A percentile compares a stretch with the other conserved stretches of the same genome.
Conservation (phyloP, 2,329 filamentous ascomycete species). For the Aureobasidium melanogenum region DNA sequence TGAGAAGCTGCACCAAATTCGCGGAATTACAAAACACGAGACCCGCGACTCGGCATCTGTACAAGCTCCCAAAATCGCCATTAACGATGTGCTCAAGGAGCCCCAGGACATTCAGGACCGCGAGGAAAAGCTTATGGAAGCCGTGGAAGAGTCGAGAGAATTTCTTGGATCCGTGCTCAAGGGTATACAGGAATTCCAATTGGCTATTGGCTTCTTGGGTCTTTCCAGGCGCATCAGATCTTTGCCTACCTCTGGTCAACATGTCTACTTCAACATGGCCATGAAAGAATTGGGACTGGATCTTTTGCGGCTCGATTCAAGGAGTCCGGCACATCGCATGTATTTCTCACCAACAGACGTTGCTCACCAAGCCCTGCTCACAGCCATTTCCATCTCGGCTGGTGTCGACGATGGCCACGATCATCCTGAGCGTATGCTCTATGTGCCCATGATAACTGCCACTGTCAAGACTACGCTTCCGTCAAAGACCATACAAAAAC, state of each 20-base stretch:
- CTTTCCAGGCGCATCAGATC: constrained; percentile 70
- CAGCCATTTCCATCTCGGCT: constrained; percentile 84
- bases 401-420: constrained; percentile 85
- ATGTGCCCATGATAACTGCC: constrained; percentile 95
- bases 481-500: constrained; percentile 82
- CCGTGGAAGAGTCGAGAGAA: constrained; percentile 85
- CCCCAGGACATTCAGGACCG: constrained; percentile 62
- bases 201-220: constrained; percentile 84
- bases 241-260: constrained; percentile 56
- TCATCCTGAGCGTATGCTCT: constrained; percentile 76
- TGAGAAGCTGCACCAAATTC: constrained; percentile 44
- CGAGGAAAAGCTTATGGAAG: constrained; percentile 68
- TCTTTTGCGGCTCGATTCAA: constrained; percentile 80
- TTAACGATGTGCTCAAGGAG: constrained; percentile 13
- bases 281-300: constrained; percentile 97
- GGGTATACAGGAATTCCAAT: constrained; percentile 92
- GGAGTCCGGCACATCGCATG: constrained; percentile 93
- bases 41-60: constrained; percentile 24
- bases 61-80: constrained; percentile 20
- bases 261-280: constrained; percentile 74
- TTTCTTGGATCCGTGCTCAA: constrained; percentile 83
- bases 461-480: constrained; percentile 89
- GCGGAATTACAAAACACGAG: constrained; percentile 20
- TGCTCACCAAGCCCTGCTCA: constrained; percentile 87
- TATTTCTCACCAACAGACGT: constrained; percentile 91